Evolutionary conservation across 2,329 filamentous ascomycete genomes (phyloP).

Genomic region (Ophiostoma fasciatum): DNA sequence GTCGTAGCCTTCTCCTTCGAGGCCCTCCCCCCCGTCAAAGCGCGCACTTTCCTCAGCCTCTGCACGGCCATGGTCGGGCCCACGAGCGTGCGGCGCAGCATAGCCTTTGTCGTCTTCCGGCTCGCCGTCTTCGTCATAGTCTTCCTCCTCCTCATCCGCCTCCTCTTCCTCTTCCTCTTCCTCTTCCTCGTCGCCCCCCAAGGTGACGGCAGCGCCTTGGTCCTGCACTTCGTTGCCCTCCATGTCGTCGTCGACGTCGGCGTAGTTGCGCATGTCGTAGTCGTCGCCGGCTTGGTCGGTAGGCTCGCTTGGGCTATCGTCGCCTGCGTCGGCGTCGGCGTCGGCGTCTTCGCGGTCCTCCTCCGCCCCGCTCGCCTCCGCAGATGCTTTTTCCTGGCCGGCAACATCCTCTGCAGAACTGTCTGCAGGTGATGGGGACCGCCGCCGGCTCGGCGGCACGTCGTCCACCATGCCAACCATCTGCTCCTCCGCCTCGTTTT

Average conservation of each 20-base stretch:
- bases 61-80: no score
- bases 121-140: conserved; percentile 11
- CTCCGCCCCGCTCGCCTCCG: conserved; percentile 6
- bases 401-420: conserved; percentile 6
- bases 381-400: conserved; percentile 6
- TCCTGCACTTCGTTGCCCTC: conserved; percentile 6
- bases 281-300: conserved; percentile 14
- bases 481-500: conserved; percentile 17
- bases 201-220: conserved; percentile 5
- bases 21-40: no score
- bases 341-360: conserved; percentile 15
- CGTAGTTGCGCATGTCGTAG: conserved; percentile 19
- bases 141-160: conserved; percentile 10
- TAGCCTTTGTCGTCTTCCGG: conserved; percentile 5
- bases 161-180: conserved; percentile 11
- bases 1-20: neutral
- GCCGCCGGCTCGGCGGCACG: no score
- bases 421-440: no score
- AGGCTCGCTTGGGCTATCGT: conserved; percentile 2
- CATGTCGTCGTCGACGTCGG: conserved; percentile 17
- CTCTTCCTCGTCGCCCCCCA: conserved; percentile 11
- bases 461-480: conserved; percentile 13
- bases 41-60: neutral
- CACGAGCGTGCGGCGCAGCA: no score
- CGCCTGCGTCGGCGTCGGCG: conserved; percentile 15